A percentile compares a stretch with the other conserved stretches of the same genome.
Evolutionary conservation across 176 grass and related monocot species (phyloP).

Genomic region (sorghum (Sorghum bicolor)): Sorghum_bicolor_NCBIv3 NC_012874.2:81001-81500

Average conservation of each 20-base stretch:
- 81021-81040: too few relatives aligned
- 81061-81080: too few relatives aligned
- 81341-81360: background rate
- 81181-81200: background rate
- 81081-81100: too few relatives aligned
- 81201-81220: background rate
- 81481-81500: conserved; percentile 13
- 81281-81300: background rate
- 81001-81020: too few relatives aligned
- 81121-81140: too few relatives aligned
- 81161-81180: too few relatives aligned
- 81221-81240: background rate
- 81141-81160: too few relatives aligned
- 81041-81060: too few relatives aligned
- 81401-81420: background rate
- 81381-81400: background rate
- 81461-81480: background rate
- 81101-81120: too few relatives aligned
- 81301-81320: background rate
- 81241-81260: background rate
- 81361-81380: background rate
- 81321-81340: background rate
- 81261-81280: background rate
- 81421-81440: background rate
- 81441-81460: background rate